These are phyloP conservation scores for Torrubiella hemipterigena DNA, from an alignment of 2,329 filamentous ascomycete species.

Conservation along the genomic window DNA sequence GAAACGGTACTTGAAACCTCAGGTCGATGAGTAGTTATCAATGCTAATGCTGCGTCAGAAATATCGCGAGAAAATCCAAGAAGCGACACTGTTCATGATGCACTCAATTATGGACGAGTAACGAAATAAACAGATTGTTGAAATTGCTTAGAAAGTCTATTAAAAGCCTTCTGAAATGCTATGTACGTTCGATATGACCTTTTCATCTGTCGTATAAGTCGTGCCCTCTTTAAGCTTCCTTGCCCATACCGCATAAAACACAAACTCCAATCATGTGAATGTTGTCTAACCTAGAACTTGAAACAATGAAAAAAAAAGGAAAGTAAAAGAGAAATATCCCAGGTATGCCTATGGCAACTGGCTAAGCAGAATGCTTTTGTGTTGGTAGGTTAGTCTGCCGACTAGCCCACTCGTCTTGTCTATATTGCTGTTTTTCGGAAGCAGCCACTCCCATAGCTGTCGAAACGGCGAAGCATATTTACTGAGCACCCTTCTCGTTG, in stretches of 20 bases:
- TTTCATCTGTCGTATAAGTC: too few species aligned
- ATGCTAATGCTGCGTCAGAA: constrained; percentile 16
- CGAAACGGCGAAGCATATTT: too few species aligned
- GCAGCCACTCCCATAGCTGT: too few species aligned
- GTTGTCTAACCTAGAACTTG: constrained; percentile 4
- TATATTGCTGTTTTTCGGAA: too few species aligned
- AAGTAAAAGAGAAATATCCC: not conserved
- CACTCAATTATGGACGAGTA: constrained; percentile 5
- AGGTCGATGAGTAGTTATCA: fast-evolving
- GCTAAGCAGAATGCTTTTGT: too few species aligned
- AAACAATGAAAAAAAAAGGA: constrained; percentile 1
- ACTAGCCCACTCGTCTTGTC: too few species aligned
- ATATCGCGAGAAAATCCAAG: constrained; percentile 13
- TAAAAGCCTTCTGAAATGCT: constrained; percentile 2
- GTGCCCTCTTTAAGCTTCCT: not conserved
- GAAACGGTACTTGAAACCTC: constrained; percentile 12
- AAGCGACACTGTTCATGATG: constrained; percentile 11
- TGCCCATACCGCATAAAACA: constrained; percentile 1
- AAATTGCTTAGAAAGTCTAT: not conserved
- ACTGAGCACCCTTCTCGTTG: constrained; percentile 48
- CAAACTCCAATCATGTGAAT: constrained; percentile 7
- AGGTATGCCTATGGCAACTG: too few species aligned
- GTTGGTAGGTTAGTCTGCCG: too few species aligned
- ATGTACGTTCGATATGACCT: constrained; percentile 6
- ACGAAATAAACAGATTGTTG: not conserved